Conservation (phyloP, 192 early-diverging fungal species). For the Kappamyces sp. region DNA sequence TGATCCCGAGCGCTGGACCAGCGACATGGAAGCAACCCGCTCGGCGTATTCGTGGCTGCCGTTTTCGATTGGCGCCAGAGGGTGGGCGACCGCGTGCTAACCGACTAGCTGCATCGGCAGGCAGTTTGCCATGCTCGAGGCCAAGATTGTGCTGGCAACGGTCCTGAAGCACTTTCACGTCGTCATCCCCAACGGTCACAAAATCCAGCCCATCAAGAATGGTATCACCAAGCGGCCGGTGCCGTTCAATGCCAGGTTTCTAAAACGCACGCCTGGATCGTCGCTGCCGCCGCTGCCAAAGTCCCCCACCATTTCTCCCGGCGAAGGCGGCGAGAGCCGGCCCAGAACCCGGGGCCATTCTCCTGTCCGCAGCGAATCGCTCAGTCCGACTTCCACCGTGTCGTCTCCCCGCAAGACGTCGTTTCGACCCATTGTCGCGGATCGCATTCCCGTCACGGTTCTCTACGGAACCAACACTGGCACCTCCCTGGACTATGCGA, state of each 20-base stretch:
- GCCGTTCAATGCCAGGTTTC: constrained; percentile 9
- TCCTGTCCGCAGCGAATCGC: constrained; percentile 16
- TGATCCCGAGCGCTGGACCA: constrained; percentile 47
- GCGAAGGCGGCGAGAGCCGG: not conserved
- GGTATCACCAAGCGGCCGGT: not conserved
- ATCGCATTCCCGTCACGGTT: constrained; percentile 25
- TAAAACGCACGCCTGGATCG: not conserved
- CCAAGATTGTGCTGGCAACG: constrained; percentile 46
- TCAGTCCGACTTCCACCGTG: constrained; percentile 14
- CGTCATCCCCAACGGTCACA: constrained; percentile 5
- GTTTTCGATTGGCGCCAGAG: constrained; percentile 31
- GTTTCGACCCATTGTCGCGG: not conserved
- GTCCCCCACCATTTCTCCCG: constrained; percentile 22
- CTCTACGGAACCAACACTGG: constrained; percentile 54
- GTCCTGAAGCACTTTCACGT: constrained; percentile 42
- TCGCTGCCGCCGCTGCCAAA: constrained; percentile 20
- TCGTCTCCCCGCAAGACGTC: not conserved
- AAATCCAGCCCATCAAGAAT: constrained; percentile 1
- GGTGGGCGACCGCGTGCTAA: not conserved
- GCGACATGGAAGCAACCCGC: constrained; percentile 45
- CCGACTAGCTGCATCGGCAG: constrained; percentile 51
- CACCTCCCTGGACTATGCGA: constrained; percentile 45
- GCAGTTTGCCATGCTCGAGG: constrained; percentile 54
- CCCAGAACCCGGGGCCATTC: too few species aligned
- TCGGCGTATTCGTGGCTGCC: constrained; percentile 47